Percentiles rank a stretch among this genome's conserved stretches.
phyloP scores from a whole-genome alignment of 176 grass and related monocot species.

The Zoysia pacifica region DNA sequence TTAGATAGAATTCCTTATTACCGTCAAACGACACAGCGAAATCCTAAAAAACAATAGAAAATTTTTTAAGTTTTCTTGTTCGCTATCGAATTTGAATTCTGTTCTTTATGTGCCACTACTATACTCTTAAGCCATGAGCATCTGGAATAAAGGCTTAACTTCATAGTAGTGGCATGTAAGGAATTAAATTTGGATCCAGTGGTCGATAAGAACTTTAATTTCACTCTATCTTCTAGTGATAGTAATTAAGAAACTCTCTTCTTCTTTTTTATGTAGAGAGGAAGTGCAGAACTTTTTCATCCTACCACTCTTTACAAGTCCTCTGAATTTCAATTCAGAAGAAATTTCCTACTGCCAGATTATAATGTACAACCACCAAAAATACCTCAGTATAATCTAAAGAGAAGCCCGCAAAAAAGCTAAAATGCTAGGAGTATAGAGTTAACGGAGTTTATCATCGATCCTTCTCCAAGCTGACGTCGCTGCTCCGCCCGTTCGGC shows the following conservation, averaged over 20 bases:
- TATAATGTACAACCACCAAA: constrained; percentile 44
- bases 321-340: neutral
- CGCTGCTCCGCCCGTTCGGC: constrained; percentile 41
- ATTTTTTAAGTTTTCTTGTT: no score
- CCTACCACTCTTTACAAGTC: neutral
- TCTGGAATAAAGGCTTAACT: no score
- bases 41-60: no score
- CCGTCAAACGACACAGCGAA: no score
- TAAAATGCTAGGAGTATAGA: neutral
- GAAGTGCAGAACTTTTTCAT: constrained; percentile 13
- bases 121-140: no score
- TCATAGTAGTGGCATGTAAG: no score
- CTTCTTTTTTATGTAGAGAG: neutral
- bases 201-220: no score
- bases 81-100: no score
- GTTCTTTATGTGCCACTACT: no score
- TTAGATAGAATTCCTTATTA: no score
- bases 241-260: neutral
- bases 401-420: neutral
- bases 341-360: neutral
- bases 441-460: constrained; percentile 32
- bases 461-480: constrained; percentile 48
- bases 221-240: no score
- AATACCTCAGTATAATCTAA: neutral
- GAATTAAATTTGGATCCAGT: no score